phyloP scores from a whole-genome alignment of 2,329 filamentous ascomycete genomes.

The Microsporum ferrugineum region DNA sequence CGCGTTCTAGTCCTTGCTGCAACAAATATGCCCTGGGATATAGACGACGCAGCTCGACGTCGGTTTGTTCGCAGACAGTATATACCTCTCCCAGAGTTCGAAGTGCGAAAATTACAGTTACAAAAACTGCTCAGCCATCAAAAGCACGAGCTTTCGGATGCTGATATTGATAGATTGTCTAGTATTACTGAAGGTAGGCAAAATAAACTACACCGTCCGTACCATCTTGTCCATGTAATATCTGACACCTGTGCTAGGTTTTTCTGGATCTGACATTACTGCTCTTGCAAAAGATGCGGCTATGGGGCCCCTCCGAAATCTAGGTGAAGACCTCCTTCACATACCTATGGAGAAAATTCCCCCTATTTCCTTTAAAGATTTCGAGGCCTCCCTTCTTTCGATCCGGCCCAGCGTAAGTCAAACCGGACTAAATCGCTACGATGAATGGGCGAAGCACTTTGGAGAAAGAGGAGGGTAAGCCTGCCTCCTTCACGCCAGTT shows the following conservation, averaged over 20 bases:
- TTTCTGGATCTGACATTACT: conserved; percentile 93
- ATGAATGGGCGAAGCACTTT: conserved; percentile 88
- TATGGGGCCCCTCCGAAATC: conserved; percentile 83
- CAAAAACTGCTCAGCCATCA: conserved; percentile 72
- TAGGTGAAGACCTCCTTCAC: conserved; percentile 78
- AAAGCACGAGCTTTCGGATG: conserved; percentile 63
- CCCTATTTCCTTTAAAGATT: conserved; percentile 72
- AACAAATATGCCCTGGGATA: conserved; percentile 94
- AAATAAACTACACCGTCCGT: not conserved
- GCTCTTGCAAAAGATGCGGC: conserved; percentile 94
- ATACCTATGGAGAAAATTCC: conserved; percentile 93
- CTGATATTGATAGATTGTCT: conserved; percentile 65
- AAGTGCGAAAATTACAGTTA: conserved; percentile 69
- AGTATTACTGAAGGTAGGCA: conserved; percentile 65
- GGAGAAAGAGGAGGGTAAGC: conserved; percentile 71
- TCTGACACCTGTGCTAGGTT: conserved; percentile 48
- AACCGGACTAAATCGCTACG: conserved; percentile 73
- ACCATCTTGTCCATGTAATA: not conserved
- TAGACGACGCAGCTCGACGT: conserved; percentile 85
- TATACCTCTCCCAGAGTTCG: conserved; percentile 79
- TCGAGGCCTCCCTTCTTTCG: conserved; percentile 67
- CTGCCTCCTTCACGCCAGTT: not conserved
- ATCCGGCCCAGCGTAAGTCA: conserved; percentile 86
- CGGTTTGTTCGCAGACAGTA: conserved; percentile 91
- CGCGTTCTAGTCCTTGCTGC: conserved; percentile 87